Evolutionary conservation across 306 rosid genomes (phyloP).

Genomic region (Castanopsis chinensis): DNA sequence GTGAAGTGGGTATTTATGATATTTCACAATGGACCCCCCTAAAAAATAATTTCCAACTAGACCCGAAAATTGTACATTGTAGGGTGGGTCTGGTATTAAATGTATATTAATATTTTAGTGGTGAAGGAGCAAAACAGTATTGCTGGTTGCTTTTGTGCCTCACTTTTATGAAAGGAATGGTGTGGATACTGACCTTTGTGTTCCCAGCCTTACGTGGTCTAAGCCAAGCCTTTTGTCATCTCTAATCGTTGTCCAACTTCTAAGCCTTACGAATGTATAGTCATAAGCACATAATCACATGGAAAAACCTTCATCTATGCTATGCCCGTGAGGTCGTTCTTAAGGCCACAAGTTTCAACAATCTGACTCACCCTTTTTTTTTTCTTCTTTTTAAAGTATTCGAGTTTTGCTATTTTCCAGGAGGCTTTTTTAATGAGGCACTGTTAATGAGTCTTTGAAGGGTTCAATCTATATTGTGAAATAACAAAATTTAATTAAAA

Average conservation of each 20-base stretch:
- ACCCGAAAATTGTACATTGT: neutral
- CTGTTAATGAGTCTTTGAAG: too few relatives aligned
- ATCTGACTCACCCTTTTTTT: too few relatives aligned
- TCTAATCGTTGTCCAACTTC: neutral
- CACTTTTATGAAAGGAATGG: conserved; percentile 16
- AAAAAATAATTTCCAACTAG: neutral
- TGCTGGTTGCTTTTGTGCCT: conserved; percentile 44
- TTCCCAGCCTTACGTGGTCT: conserved; percentile 37
- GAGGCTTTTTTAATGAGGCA: too few relatives aligned
- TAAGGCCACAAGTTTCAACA: too few relatives aligned
- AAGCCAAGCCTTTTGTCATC: conserved; percentile 35
- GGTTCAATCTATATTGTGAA: too few relatives aligned
- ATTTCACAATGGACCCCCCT: neutral
- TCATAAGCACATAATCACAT: too few relatives aligned
- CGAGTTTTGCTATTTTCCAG: too few relatives aligned
- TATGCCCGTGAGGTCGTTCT: too few relatives aligned
- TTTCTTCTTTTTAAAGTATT: too few relatives aligned
- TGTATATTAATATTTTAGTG: conserved; percentile 11
- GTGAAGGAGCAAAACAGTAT: conserved; percentile 22
- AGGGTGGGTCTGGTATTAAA: conserved; percentile 14
- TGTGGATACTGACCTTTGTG: conserved; percentile 31
- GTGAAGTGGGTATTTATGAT: conserved; percentile 10
- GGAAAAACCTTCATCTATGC: too few relatives aligned
- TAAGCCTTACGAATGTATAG: neutral
- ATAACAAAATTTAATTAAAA: too few relatives aligned